Evolutionary conservation across 1,284 basidiomycete genomes (phyloP), one percentile per base, ranked within the genome.

Genomic region (Puccinia triticina): DNA sequence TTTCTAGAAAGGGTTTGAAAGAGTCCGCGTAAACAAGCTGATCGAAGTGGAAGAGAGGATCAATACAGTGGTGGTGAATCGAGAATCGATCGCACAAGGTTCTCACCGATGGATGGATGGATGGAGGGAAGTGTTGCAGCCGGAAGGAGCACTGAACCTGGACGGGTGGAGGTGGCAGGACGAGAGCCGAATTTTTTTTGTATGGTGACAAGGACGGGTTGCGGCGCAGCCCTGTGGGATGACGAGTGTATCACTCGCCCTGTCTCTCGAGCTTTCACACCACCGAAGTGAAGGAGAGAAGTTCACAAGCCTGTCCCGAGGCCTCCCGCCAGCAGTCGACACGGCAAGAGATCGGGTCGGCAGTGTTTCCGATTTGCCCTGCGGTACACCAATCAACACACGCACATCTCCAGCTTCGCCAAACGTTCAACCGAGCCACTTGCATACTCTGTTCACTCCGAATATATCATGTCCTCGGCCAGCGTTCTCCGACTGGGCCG

Each of bases 151-250:
- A 2, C 40, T 43, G 12, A 12, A 43, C 16, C 55, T 59, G 10
- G 43, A 29, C 7, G 69, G 43, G 23, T 26, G 40, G 7, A 32
- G 40, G 57, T 59, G 57, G 57, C 10, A 14, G 67, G 40, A 21
- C 7, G 14, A 1, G 1, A 23, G 69, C 43, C 7, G 69, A 34
- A 16, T 26, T 23, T 23, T 66, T 66, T 66, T 37, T 3, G 29
- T 4, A 4, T 29, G 10, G 34, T 7, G 7, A 3, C 29, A 23
- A 37, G 64, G 7, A 3, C 29, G 10, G 64, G 64, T 23, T 66
- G 64, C 64, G 64, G 37, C 64, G 64, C 64, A 66, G 64, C 37
- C 34, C 7, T 66, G 64, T 66, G 64, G 64, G 64, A 66, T 43
- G 34, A 43, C 64, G 21, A 66, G 29, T 34, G 1, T 34, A 61